These are phyloP conservation scores for Vachellia collinsii DNA, from an alignment of 306 rosid genomes.

Conservation along the genomic window DNA sequence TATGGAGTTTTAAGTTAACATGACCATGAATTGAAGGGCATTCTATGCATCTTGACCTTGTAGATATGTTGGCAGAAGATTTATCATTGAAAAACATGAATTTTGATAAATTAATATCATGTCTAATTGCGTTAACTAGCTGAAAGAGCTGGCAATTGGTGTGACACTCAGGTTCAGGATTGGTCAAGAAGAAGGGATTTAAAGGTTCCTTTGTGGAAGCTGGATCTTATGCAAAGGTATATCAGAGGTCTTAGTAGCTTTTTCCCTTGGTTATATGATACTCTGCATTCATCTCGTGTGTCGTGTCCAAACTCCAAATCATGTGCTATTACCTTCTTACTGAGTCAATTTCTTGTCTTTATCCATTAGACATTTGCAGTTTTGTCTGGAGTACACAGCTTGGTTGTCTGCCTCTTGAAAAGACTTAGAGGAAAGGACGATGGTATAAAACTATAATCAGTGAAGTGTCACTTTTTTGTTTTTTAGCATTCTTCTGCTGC, in stretches of 20 bases:
- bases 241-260: conserved; percentile 25
- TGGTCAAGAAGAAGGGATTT: conserved; percentile 71
- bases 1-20: background rate
- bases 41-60: background rate
- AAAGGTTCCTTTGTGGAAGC: conserved; percentile 74
- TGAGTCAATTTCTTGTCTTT: conserved; percentile 14
- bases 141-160: conserved; percentile 22
- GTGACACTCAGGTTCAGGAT: conserved; percentile 61
- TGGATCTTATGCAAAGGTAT: conserved; percentile 84
- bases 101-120: background rate
- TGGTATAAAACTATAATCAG: conserved; percentile 41
- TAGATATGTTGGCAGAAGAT: background rate
- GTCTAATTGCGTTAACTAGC: conserved; percentile 25
- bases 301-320: background rate
- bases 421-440: conserved; percentile 78
- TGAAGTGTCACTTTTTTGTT: background rate
- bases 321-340: background rate
- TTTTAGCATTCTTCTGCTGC: conserved; percentile 13
- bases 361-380: conserved; percentile 83
- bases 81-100: conserved; percentile 10
- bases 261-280: conserved; percentile 23
- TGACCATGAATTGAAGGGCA: background rate
- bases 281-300: background rate
- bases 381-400: conserved; percentile 91
- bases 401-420: conserved; percentile 75